Percentiles rank a stretch among this genome's conserved stretches.
Conservation (phyloP, 176 grass and related monocot species). For the Themeda triandra region DNA sequence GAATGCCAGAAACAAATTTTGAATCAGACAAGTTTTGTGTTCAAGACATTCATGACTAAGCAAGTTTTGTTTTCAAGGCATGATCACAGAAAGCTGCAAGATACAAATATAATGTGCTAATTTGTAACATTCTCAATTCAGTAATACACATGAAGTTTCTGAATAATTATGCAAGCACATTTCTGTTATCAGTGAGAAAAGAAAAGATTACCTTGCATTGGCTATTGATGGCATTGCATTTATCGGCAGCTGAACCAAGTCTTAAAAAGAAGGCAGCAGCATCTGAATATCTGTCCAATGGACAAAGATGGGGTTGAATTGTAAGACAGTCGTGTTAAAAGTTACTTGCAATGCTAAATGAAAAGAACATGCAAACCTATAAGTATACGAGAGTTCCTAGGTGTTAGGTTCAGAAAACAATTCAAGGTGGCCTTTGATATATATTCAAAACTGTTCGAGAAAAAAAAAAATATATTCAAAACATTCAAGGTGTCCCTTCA, state of each 20-base stretch:
- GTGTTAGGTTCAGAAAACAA: background rate
- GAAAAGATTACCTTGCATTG: constrained; percentile 83
- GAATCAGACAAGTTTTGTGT: background rate
- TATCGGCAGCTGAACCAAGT: constrained; percentile 88
- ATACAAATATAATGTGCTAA: background rate
- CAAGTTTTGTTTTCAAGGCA: background rate
- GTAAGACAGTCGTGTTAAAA: background rate
- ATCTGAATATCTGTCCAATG: constrained; percentile 65
- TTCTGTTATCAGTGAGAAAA: background rate
- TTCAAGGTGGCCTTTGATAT: background rate
- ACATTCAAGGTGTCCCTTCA: background rate
- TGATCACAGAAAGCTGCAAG: background rate
- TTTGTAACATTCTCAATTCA: background rate
- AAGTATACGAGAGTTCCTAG: background rate
- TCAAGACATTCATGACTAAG: background rate
- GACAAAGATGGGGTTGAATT: background rate
- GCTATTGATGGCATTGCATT: constrained; percentile 90
- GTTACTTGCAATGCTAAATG: background rate
- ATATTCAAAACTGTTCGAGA: too few relatives aligned
- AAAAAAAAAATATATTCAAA: background rate
- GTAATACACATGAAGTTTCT: background rate
- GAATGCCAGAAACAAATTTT: constrained; percentile 27
- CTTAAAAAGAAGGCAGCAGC: constrained; percentile 80
- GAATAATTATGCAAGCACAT: constrained; percentile 4
- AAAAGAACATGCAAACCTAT: background rate